These are phyloP conservation scores for Vachellia collinsii DNA, from an alignment of 306 rosid species.

Conservation along the genomic window DNA sequence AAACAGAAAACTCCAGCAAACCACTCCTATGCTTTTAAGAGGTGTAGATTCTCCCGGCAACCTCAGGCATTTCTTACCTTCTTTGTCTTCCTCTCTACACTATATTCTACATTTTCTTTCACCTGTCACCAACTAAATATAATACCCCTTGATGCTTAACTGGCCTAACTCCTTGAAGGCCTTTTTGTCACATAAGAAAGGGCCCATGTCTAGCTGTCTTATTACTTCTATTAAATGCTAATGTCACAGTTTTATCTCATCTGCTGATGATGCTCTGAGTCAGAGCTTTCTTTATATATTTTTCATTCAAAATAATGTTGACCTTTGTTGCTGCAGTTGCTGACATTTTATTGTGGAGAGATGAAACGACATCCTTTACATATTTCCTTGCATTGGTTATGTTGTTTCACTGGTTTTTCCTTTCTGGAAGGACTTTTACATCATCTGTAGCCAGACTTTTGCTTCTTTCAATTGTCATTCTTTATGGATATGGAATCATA, in stretches of 20 bases:
- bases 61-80: not conserved
- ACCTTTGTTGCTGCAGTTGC: slow-evolving; percentile 73
- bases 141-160: not conserved
- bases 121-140: not conserved
- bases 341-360: slow-evolving; percentile 83
- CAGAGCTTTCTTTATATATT: slow-evolving; percentile 20
- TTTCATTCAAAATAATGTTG: slow-evolving; percentile 40
- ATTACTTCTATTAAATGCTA: not conserved
- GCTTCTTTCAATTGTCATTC: slow-evolving; percentile 48
- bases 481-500: slow-evolving; percentile 64
- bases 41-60: not conserved
- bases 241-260: not conserved
- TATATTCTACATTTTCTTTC: not conserved
- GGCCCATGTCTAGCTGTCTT: not conserved
- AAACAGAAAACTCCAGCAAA: too few species aligned
- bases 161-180: not conserved
- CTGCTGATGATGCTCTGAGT: slow-evolving; percentile 27
- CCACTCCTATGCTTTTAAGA: not conserved
- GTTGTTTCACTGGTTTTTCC: slow-evolving; percentile 81
- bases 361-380: slow-evolving; percentile 75
- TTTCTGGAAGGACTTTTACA: slow-evolving; percentile 68
- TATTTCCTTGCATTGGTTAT: slow-evolving; percentile 59
- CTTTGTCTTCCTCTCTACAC: not conserved
- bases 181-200: not conserved
- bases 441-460: slow-evolving; percentile 65